A percentile compares a stretch with the other conserved stretches of the same genome.
These are phyloP conservation scores for Flaveria bidentis DNA, from an alignment of 129 eudicot genomes.

Conservation along the genomic window DNA sequence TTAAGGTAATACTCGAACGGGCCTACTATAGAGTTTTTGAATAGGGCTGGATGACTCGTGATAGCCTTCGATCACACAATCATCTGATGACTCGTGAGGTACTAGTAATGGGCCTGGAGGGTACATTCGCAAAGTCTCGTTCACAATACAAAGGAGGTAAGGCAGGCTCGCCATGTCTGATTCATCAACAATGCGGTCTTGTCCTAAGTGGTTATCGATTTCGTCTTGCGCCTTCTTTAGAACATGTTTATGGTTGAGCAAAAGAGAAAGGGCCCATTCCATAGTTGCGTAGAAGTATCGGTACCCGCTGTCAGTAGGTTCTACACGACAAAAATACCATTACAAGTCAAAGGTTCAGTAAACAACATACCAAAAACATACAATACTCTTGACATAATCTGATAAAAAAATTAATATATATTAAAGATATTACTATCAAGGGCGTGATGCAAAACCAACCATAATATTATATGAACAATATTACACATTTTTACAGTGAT, in stretches of 20 bases:
- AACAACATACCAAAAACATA: too few relatives aligned
- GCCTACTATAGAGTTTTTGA: too few relatives aligned
- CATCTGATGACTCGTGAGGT: constrained; percentile 45
- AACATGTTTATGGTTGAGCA: constrained; percentile 43
- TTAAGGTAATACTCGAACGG: too few relatives aligned
- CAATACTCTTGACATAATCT: neutral
- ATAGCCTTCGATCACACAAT: constrained; percentile 50
- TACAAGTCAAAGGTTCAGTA: neutral
- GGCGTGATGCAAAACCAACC: too few relatives aligned
- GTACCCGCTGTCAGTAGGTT: constrained; percentile 35
- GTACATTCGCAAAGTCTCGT: constrained; percentile 44
- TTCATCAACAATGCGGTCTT: constrained; percentile 37
- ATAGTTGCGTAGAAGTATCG: constrained; percentile 38
- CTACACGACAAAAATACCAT: constrained; percentile 15
- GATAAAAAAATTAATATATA: too few relatives aligned
- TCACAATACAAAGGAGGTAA: constrained; percentile 41
- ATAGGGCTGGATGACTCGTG: neutral
- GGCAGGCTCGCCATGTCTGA: constrained; percentile 40
- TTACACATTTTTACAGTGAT: too few relatives aligned
- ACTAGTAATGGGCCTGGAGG: constrained; percentile 37
- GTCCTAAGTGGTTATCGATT: constrained; percentile 32
- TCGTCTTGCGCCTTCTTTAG: constrained; percentile 40
- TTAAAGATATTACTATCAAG: too few relatives aligned
- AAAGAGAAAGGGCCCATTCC: constrained; percentile 48
- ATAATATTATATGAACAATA: too few relatives aligned